Percentiles rank a stretch among this genome's conserved stretches.
Evolutionary conservation across 2,329 filamentous ascomycete genomes (phyloP).

Genomic region (Xylariomycetidae sp.): DNA sequence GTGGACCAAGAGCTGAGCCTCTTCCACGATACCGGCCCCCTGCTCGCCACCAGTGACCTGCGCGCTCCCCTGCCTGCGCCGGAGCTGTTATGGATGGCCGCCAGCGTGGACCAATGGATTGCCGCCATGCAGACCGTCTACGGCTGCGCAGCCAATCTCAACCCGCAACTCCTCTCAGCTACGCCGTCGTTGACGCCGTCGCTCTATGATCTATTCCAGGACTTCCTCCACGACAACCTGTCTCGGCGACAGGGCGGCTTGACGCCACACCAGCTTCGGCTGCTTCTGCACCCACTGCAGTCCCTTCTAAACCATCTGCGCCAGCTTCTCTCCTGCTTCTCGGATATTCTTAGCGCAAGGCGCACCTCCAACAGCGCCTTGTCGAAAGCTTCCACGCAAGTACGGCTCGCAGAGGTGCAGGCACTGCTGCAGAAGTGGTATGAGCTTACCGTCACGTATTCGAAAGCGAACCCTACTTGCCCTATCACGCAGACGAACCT

Average conservation of each 20-base stretch:
- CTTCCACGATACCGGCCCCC: conserved; percentile 56
- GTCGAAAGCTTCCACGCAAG: conserved; percentile 54
- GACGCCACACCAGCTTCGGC: conserved; percentile 53
- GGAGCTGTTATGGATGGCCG: conserved; percentile 58
- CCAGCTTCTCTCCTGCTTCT: conserved; percentile 60
- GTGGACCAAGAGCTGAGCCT: conserved; percentile 65
- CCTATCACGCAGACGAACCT: conserved; percentile 58
- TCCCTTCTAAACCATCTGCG: conserved; percentile 57
- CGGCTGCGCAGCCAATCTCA: conserved; percentile 41
- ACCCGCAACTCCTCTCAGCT: conserved; percentile 45
- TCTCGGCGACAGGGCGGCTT: conserved; percentile 37
- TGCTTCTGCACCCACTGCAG: conserved; percentile 64
- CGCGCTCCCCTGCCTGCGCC: conserved; percentile 56
- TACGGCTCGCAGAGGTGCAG: conserved; percentile 59
- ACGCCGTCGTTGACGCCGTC: conserved; percentile 49
- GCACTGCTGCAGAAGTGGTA: conserved; percentile 61
- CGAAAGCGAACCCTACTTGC: conserved; percentile 50
- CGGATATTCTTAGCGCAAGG: conserved; percentile 43
- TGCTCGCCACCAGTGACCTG: conserved; percentile 61
- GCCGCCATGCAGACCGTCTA: conserved; percentile 53
- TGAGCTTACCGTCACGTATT: conserved; percentile 51
- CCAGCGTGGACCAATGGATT: conserved; percentile 53
- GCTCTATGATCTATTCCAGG: conserved; percentile 59
- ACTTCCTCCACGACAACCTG: conserved; percentile 60
- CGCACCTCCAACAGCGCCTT: conserved; percentile 38